Conservation (phyloP, 2,329 filamentous ascomycete species). For the Colletotrichum sp. region DNA sequence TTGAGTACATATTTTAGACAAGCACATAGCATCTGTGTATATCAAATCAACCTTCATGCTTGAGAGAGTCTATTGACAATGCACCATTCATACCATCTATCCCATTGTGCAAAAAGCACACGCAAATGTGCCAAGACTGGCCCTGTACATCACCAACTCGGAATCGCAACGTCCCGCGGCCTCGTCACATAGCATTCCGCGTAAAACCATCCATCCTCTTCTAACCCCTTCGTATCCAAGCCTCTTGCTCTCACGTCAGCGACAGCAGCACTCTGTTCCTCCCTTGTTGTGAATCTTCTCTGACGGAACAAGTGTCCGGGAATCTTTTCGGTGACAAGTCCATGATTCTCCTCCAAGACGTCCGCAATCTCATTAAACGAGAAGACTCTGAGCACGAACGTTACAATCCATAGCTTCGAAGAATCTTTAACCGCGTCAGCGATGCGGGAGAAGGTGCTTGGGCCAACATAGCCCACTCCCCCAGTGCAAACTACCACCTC, state of each 20-base stretch:
- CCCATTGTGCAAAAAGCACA: background rate
- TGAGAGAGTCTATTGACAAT: background rate
- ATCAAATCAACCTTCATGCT: background rate
- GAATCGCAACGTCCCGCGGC: background rate
- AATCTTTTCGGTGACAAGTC: background rate
- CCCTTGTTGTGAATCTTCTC: background rate
- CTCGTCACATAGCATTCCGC: conserved; percentile 6
- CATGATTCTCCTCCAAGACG: background rate
- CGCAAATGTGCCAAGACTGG: background rate
- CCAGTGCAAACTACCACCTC: conserved; percentile 1
- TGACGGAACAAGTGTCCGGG: background rate
- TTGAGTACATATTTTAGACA: background rate
- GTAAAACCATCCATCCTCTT: conserved; percentile 5
- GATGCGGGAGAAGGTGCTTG: background rate
- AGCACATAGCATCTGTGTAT: background rate
- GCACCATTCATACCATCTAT: background rate
- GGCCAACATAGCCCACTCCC: background rate
- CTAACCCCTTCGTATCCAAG: background rate
- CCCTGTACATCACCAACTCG: background rate
- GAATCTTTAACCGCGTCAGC: background rate
- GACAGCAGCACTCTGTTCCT: background rate
- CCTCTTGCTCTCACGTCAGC: background rate
- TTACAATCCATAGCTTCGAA: background rate
- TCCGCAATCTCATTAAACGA: background rate
- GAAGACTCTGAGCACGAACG: conserved; percentile 6